Base-by-base conservation (phyloP, 495 filamentous ascomycete species). In the Penicillium nucicola region DNA sequence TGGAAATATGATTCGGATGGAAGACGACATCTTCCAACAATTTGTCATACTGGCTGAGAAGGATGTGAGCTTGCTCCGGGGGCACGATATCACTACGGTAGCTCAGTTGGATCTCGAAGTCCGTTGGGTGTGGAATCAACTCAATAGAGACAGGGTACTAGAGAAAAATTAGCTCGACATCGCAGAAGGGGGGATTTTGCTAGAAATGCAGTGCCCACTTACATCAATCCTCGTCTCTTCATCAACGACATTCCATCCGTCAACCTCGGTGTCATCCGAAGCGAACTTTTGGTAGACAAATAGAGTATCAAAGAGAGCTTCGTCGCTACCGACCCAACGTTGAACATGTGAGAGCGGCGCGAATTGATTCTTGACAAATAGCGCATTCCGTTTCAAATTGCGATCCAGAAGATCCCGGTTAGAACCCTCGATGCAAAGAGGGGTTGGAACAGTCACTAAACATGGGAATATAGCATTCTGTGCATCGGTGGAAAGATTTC, bases 121-220 rank as follows among this genome's bases (percentile, higher is more conserved):
- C 69, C 1, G 58, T 62, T 3, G 44, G 35, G 3, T 60, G 54
- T 5, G 83, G 81, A 42, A 89, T 80, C 13, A 91, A 61, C 64
- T 95, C 89, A 5, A 95, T 63, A 0, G 89, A 91, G 4, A 90
- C 63, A 2, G 82, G 66, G 61, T 88, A 91, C 65, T 87, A 42
- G 1, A 17, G 7, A 28, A 36, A 45, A 6, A 30, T 52, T 37
- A 51, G 36, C 31, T 57, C 52, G 28, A 42, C 7, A 30, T 20
- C 10, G 17, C 62, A 33, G 72, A 60, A 28, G 25, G 7, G 5
- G 25, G 7, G 25, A 28, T 8, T 1, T 50, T 61, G 19, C 9
- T 48, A 19, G 15, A 20, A 44, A 5, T 15, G 18, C 40, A 36
- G 1, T 5, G n/a, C 23, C 32, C 2, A 74, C 77, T 48, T 70